Conservation (phyloP, 2,329 filamentous ascomycete genomes). For the Xylaria digitata region DNA sequence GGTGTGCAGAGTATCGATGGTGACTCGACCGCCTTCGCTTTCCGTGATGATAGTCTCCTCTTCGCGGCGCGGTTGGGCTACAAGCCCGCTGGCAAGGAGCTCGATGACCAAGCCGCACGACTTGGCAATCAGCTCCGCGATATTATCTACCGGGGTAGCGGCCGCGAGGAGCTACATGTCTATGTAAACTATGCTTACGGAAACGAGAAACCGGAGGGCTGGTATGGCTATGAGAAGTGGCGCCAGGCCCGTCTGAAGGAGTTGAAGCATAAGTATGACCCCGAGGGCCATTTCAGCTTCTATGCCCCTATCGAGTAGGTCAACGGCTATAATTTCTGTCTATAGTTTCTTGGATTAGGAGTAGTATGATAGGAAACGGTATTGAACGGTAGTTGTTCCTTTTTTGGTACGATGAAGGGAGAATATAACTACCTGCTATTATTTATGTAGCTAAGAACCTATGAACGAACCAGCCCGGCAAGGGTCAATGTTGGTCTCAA, state of each 20-base stretch:
- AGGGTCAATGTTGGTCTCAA: no score
- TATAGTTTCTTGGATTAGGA: no score
- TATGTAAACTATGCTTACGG: constrained; percentile 54
- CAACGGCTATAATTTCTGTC: no score
- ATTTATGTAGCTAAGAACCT: no score
- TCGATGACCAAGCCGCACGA: constrained; percentile 43
- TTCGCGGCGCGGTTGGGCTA: constrained; percentile 48
- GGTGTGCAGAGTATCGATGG: constrained; percentile 37
- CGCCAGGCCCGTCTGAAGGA: constrained; percentile 51
- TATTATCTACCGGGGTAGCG: constrained; percentile 43
- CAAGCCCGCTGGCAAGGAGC: constrained; percentile 39
- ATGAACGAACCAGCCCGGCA: no score
- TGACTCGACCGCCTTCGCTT: constrained; percentile 41
- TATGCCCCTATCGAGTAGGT: constrained; percentile 41
- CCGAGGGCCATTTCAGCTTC: constrained; percentile 48
- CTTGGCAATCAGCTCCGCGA: constrained; percentile 48
- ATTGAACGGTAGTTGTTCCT: no score
- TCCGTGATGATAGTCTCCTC: constrained; percentile 38
- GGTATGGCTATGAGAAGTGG: constrained; percentile 55
- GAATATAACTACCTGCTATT: no score
- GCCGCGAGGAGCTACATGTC: constrained; percentile 39
- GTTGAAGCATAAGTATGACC: constrained; percentile 53
- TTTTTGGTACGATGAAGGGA: no score
- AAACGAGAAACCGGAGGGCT: constrained; percentile 44
- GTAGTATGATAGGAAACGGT: no score